A percentile compares a stretch with the other conserved stretches of the same genome.
Evolutionary conservation across 2,329 filamentous ascomycete species (phyloP).

Genomic region (Alternaria metachromatica): DNA sequence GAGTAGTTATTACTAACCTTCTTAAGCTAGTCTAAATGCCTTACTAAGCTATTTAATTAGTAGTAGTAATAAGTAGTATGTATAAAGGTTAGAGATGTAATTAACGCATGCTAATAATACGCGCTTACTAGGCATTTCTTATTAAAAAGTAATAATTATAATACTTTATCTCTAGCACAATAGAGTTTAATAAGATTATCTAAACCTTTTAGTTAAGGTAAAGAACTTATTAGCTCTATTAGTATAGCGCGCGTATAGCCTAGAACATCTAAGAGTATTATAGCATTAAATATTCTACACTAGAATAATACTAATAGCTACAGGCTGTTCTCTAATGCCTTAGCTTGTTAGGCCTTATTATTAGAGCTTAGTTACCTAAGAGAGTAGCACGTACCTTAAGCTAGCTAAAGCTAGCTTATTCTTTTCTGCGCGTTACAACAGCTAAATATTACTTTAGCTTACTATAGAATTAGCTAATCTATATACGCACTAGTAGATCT

Average conservation of each 20-base stretch:
- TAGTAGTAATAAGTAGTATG: constrained; percentile 54
- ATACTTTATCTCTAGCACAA: constrained; percentile 49
- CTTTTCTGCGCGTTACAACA: too few species aligned
- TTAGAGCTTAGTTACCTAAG: too few species aligned
- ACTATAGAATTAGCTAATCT: too few species aligned
- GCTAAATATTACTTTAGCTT: too few species aligned
- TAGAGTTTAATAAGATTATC: constrained; percentile 49
- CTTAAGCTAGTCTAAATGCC: constrained; percentile 50
- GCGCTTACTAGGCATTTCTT: constrained; percentile 55
- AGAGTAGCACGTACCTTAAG: too few species aligned
- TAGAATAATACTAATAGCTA: too few species aligned
- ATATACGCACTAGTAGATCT: too few species aligned
- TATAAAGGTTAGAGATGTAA: constrained; percentile 57
- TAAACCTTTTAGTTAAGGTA: constrained; percentile 50
- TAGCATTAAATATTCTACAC: background rate
- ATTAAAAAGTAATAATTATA: constrained; percentile 57
- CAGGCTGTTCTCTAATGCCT: too few species aligned
- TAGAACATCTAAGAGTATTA: constrained; percentile 21
- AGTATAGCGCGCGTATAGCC: constrained; percentile 44
- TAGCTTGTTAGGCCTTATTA: too few species aligned
- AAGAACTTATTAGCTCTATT: constrained; percentile 55
- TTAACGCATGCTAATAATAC: constrained; percentile 56
- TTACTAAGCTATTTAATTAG: constrained; percentile 57
- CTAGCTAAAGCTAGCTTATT: too few species aligned
- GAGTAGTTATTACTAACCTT: constrained; percentile 48